These are phyloP conservation scores for Irpex sp. DNA, from an alignment of 1,284 basidiomycete genomes.

Conservation along the genomic window DNA sequence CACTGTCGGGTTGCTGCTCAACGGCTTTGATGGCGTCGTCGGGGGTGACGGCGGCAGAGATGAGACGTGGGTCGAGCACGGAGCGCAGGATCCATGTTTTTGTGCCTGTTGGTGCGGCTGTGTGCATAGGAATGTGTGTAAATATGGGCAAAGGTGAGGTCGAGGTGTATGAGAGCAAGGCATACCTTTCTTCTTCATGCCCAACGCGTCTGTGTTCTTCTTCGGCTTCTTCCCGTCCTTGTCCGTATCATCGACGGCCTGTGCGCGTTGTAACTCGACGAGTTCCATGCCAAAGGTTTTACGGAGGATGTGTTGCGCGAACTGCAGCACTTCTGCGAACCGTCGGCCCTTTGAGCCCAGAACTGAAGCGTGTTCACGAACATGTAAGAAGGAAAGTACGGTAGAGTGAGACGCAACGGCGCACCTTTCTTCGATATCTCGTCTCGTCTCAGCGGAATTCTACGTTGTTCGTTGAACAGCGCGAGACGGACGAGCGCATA, in stretches of 20 bases:
- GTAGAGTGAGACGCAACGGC: constrained; percentile 3
- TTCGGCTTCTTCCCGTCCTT: background rate
- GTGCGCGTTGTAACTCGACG: constrained; percentile 51
- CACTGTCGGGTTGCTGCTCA: constrained; percentile 40
- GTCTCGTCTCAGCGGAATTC: constrained; percentile 56
- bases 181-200: constrained; percentile 49
- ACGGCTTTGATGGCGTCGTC: constrained; percentile 53
- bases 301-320: constrained; percentile 53
- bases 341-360: constrained; percentile 49
- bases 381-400: no score
- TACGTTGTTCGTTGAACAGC: constrained; percentile 63
- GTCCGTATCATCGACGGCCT: constrained; percentile 47
- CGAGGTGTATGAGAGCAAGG: background rate
- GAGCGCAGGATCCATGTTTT: constrained; percentile 77
- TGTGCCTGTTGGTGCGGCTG: constrained; percentile 51
- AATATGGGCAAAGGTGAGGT: background rate
- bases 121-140: background rate
- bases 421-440: constrained; percentile 76
- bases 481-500: constrained; percentile 66
- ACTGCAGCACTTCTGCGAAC: constrained; percentile 52
- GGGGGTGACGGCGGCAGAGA: constrained; percentile 50
- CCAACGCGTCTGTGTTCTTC: constrained; percentile 39
- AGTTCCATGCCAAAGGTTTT: constrained; percentile 71
- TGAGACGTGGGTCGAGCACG: constrained; percentile 46
- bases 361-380: constrained; percentile 33